Evolutionary conservation across 495 filamentous ascomycete species (phyloP), one percentile per base, ranked within the genome.

Genomic region (Neurospora sp.): DNA sequence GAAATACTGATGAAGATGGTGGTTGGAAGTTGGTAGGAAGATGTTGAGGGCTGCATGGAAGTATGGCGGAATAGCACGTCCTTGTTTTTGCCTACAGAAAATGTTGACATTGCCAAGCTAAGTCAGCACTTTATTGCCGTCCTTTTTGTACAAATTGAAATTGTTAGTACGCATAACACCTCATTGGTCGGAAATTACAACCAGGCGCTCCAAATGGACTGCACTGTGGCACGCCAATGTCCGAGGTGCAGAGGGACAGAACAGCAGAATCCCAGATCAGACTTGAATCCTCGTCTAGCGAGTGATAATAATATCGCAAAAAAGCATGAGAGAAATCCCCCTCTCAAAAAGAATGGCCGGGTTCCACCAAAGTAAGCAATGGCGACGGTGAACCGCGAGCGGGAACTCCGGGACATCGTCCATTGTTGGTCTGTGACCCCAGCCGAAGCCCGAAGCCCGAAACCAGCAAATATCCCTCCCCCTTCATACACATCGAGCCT

Each of bases 131-230:
- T 1, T 2, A 41, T 1, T 1, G 14, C 1, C 40, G 0, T 2
- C 0, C 1, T 41, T 16, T 1, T n/a, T n/a, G 42, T 44, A 44
- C 0, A 0, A 0, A 0, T 16, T 2, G 7, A n/a, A 44, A n/a
- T 44, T 44, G 41, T 44, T 44, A 44, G 41, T 0, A 0, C 0
- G 7, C 41, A 18, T 44, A 18, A 44, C 41, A 44, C 18, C 16
- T 18, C 41, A 44, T 44, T 44, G 16, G 41, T 44, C 41, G 6
- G 6, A 44, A 41, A 7, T 41, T 1, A 41, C 40, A 16, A 41
- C 39, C 12, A 41, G 4, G 39, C 41, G 41, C 16, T 44, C 6
- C 16, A 18, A 3, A 7, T 42, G 41, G 14, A 18, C 41, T 3
- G 2, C 41, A 42, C 16, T 44, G 41, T 1, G 0, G 42, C 42